Evolutionary conservation across 345 rosid species (phyloP).

Genomic region (sweet orange (Citrus sinensis)): DNA sequence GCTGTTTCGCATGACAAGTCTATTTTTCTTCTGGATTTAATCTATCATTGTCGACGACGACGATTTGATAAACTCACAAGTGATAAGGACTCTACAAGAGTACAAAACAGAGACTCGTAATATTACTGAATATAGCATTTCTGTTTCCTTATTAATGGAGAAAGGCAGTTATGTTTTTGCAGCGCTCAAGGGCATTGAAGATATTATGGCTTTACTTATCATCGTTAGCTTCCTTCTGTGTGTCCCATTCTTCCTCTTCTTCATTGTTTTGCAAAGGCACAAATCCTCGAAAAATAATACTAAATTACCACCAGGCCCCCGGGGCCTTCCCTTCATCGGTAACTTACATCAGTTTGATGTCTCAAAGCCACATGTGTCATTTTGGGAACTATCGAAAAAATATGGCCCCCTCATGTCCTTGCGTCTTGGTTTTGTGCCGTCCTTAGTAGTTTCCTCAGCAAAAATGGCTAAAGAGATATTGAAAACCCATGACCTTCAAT

Average conservation of each 20-base stretch:
- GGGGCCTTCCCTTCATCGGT: slow-evolving; percentile 42
- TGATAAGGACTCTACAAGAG: too few relatives aligned
- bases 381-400: slow-evolving; percentile 41
- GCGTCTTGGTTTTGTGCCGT: slow-evolving; percentile 31
- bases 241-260: slow-evolving; percentile 5
- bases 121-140: too few relatives aligned
- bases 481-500: slow-evolving; percentile 25
- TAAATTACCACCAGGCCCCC: slow-evolving; percentile 46
- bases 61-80: too few relatives aligned
- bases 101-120: too few relatives aligned
- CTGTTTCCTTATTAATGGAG: too few relatives aligned
- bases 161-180: too few relatives aligned
- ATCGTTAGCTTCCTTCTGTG: neutral
- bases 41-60: too few relatives aligned
- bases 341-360: slow-evolving; percentile 41
- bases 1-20: too few relatives aligned
- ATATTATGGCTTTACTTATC: neutral
- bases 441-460: slow-evolving; percentile 29
- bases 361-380: slow-evolving; percentile 23
- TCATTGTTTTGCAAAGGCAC: neutral
- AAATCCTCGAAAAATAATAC: neutral
- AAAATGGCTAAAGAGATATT: slow-evolving; percentile 22
- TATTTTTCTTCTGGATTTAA: too few relatives aligned
- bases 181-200: neutral
- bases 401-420: slow-evolving; percentile 50